phyloP scores from a whole-genome alignment of 768 basidiomycete genomes.

The Boletus edulis region DNA sequence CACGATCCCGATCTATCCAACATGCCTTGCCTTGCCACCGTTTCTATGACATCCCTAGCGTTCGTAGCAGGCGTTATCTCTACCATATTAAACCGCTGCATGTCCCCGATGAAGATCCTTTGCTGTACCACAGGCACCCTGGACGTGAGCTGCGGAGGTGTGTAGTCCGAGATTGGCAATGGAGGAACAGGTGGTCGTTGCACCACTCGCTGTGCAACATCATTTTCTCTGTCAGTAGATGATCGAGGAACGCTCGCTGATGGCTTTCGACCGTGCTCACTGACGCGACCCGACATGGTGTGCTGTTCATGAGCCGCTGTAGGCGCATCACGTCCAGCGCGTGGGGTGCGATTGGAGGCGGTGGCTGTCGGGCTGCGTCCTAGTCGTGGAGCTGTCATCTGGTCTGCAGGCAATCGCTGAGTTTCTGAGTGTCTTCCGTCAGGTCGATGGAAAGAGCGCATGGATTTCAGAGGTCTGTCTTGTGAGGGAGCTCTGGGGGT shows the following conservation, averaged over 20 bases:
- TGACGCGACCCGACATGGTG: constrained; percentile 20
- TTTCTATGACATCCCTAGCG: constrained; percentile 69
- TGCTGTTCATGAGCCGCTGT: constrained; percentile 17
- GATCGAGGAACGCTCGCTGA: constrained; percentile 18
- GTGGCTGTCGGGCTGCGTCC: constrained; percentile 37
- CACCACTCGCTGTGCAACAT: constrained; percentile 23
- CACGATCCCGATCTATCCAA: constrained; percentile 68
- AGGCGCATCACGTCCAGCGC: constrained; percentile 15
- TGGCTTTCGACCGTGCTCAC: constrained; percentile 27
- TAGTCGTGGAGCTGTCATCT: constrained; percentile 27
- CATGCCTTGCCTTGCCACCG: constrained; percentile 64
- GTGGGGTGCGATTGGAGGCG: constrained; percentile 9
- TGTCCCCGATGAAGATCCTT: constrained; percentile 73
- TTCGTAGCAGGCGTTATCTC: constrained; percentile 65
- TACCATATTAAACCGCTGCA: constrained; percentile 73
- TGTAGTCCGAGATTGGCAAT: constrained; percentile 32
- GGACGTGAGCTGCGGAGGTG: constrained; percentile 29
- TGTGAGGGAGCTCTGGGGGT: constrained; percentile 21
- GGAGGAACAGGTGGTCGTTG: constrained; percentile 40
- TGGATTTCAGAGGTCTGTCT: constrained; percentile 39
- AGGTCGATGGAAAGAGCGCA: constrained; percentile 62
- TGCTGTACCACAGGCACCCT: constrained; percentile 50
- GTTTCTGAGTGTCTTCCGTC: constrained; percentile 35
- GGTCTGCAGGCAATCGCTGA: constrained; percentile 34
- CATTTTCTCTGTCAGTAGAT: constrained; percentile 22